Conservation (phyloP, 805 yeast species). For the Metschnikowia lachancei region DNA sequence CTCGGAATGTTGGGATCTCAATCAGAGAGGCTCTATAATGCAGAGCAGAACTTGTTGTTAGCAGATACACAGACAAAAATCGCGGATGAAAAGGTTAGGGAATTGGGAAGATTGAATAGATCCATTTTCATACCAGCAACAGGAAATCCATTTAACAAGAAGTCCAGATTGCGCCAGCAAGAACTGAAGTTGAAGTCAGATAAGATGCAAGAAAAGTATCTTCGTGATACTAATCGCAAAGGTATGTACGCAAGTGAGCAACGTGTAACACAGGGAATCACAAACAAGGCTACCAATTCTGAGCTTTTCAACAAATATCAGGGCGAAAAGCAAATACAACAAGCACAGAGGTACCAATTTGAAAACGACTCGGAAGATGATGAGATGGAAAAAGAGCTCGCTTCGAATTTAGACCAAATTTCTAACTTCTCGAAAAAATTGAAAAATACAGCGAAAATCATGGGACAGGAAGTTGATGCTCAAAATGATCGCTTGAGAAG, state of each 20-base stretch:
- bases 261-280: conserved; percentile 62
- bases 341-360: conserved; percentile 70
- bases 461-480: conserved; percentile 72
- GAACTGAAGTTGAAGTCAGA: conserved; percentile 67
- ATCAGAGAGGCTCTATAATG: conserved; percentile 75
- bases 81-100: conserved; percentile 79
- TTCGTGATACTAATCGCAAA: conserved; percentile 58
- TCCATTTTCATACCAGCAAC: conserved; percentile 77
- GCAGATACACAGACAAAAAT: conserved; percentile 79
- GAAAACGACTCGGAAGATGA: conserved; percentile 93
- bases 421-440: conserved; percentile 65
- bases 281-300: conserved; percentile 36
- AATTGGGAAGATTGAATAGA: conserved; percentile 75
- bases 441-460: conserved; percentile 66
- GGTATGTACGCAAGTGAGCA: conserved; percentile 64
- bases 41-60: conserved; percentile 72
- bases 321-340: conserved; percentile 51
- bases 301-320: conserved; percentile 47
- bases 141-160: conserved; percentile 83
- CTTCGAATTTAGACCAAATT: conserved; percentile 77
- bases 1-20: conserved; percentile 93
- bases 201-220: conserved; percentile 58
- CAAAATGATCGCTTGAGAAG: conserved; percentile 73
- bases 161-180: conserved; percentile 66
- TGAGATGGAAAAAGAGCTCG: conserved; percentile 84